Evolutionary conservation across 2,329 filamentous ascomycete genomes (phyloP), one percentile per base, ranked within the genome.

Genomic region (Clonostachys sp.): DNA sequence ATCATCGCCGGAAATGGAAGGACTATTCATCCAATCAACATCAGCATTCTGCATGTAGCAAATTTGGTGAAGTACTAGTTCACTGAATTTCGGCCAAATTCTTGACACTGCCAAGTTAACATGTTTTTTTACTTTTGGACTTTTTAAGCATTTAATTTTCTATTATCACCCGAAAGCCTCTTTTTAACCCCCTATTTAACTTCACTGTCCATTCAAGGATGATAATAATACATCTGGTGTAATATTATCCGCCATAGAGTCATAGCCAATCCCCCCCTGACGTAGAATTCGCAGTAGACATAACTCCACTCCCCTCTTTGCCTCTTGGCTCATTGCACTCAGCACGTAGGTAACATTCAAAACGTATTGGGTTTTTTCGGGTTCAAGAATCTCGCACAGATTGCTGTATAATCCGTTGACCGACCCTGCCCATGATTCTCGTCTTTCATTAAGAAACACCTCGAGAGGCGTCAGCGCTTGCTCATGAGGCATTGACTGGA

Each of bases 241-340:
- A 14, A 39, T 39, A 39, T 39, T 17, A 39, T 17, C 36, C 16
- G 36, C 36, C 10, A 39, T 39, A 14, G 36, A 39, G 14, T 14
- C 13, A 39, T 39, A 17, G 8, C 16, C 36, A 8, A 14, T 39
- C 12, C 42, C 47, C 20, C 42, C 41, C n/a, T 47, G 46, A 12
- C 41, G 16, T 33, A 47, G 20, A 14, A 47, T 34, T 14, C 33
- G 18, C 20, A 47, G 41, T n/a, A 47, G 30, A 24, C 46, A 47
- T 6, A 12, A 39, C 46, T 47, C 46, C 41, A 47, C 46, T 12
- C 46, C 46, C 6, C 18, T 13, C 9, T 41, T 34, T 12, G 46
- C 46, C 17, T 47, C 46, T 13, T n/a, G 16, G 41, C 46, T 47
- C 18, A 47, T 14, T 10, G 46, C 40, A 8, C 41, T 35, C 13